A percentile compares a stretch with the other conserved stretches of the same genome.
phyloP scores from a whole-genome alignment of 805 yeast genomes.

The Saccharomycopsis sp. region DNA sequence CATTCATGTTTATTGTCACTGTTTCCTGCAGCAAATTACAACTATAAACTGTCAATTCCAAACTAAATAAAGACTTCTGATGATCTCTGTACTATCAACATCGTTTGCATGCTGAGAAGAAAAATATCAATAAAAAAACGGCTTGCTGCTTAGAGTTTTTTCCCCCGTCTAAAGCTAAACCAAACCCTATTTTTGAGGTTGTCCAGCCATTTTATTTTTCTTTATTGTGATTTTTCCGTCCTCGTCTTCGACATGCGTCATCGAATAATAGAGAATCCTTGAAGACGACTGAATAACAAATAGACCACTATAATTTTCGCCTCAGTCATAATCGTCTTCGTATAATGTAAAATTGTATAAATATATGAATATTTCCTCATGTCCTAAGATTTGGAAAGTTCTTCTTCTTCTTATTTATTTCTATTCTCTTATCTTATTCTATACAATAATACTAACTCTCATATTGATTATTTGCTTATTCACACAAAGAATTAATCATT shows the following conservation, averaged over 20 bases:
- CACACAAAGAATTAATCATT: too few species aligned
- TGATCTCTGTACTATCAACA: background rate
- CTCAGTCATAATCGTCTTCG: background rate
- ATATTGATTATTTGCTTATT: too few species aligned
- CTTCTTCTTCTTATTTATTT: background rate
- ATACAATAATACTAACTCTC: background rate
- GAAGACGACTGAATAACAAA: background rate
- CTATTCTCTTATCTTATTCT: background rate
- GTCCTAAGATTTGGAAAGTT: background rate
- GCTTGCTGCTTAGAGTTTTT: background rate
- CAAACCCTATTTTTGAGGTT: background rate
- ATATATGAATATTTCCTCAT: background rate
- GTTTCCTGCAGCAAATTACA: too few species aligned
- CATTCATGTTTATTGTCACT: too few species aligned
- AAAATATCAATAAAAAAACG: background rate
- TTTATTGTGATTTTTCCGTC: background rate
- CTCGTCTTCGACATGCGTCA: conserved; percentile 1
- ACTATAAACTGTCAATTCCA: too few species aligned
- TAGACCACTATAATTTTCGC: background rate
- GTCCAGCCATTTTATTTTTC: background rate
- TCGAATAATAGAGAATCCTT: background rate
- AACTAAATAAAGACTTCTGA: background rate
- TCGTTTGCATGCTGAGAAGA: background rate
- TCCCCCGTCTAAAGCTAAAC: background rate
- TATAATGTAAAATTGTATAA: background rate